Evolutionary conservation across 2,329 filamentous ascomycete species (phyloP).

Genomic region (Venturia oleaginea): DNA sequence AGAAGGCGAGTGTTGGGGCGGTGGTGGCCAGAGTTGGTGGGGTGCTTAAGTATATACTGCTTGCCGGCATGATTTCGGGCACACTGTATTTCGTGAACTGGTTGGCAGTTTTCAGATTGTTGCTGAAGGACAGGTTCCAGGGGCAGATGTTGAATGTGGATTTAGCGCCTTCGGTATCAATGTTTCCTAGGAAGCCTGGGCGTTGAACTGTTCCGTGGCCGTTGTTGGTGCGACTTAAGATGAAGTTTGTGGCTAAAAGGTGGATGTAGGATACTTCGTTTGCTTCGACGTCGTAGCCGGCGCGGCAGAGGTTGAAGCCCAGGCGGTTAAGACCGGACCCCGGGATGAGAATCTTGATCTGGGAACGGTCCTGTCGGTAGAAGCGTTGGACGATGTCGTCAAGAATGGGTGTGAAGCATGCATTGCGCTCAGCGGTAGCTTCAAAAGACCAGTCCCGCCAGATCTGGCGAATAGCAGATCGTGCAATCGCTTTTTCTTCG

Average conservation of each 20-base stretch:
- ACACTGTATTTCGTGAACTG: slow-evolving; percentile 67
- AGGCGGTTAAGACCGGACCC: slow-evolving; percentile 82
- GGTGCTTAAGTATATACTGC: not conserved
- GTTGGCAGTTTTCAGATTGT: slow-evolving; percentile 62
- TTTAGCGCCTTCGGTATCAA: slow-evolving; percentile 5
- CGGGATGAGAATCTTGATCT: slow-evolving; percentile 34
- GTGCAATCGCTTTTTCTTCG: slow-evolving; percentile 7
- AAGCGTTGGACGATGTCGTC: not conserved
- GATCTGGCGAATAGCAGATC: slow-evolving; percentile 9
- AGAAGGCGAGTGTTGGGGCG: slow-evolving; percentile 59
- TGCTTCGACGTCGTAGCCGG: slow-evolving; percentile 62
- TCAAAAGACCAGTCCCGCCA: slow-evolving; percentile 11
- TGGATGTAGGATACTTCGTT: slow-evolving; percentile 97
- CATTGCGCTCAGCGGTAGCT: not conserved
- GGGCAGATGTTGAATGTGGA: slow-evolving; percentile 55
- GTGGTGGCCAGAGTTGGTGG: slow-evolving; percentile 70
- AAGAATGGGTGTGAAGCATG: not conserved
- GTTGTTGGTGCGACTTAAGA: slow-evolving; percentile 56
- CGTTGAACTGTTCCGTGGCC: not conserved
- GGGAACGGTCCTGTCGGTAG: not conserved
- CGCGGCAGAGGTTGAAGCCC: slow-evolving; percentile 73
- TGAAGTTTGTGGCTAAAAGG: slow-evolving; percentile 72
- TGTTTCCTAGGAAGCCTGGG: not conserved
- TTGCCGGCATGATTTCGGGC: slow-evolving; percentile 57
- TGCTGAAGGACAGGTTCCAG: slow-evolving; percentile 82